phyloP scores from a whole-genome alignment of 495 filamentous ascomycete species.

The Terfezia claveryi region DNA sequence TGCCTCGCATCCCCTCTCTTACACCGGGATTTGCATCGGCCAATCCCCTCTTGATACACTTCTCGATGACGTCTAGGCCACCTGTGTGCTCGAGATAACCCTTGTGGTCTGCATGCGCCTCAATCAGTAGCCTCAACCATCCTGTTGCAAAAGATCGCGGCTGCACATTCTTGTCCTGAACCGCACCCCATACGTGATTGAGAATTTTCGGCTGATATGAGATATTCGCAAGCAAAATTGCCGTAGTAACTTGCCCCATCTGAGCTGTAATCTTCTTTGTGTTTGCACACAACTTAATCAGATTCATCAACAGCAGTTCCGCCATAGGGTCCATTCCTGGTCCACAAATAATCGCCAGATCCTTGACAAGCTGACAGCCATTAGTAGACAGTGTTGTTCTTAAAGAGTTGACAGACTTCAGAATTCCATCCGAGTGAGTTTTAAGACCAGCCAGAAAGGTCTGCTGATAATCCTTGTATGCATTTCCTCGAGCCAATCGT shows the following conservation, averaged over 20 bases:
- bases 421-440: slow-evolving; percentile 59
- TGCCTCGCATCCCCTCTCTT: slow-evolving; percentile 56
- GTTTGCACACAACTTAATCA: slow-evolving; percentile 66
- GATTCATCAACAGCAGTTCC: slow-evolving; percentile 68
- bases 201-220: slow-evolving; percentile 58
- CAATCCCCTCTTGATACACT: slow-evolving; percentile 68
- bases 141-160: slow-evolving; percentile 53
- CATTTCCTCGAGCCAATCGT: slow-evolving; percentile 62
- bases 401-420: slow-evolving; percentile 69
- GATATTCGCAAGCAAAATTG: slow-evolving; percentile 50
- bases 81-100: slow-evolving; percentile 61
- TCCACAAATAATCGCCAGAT: slow-evolving; percentile 54
- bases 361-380: slow-evolving; percentile 66
- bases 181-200: slow-evolving; percentile 59
- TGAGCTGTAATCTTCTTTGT: slow-evolving; percentile 81
- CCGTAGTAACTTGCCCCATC: slow-evolving; percentile 52
- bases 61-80: slow-evolving; percentile 59
- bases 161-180: slow-evolving; percentile 78
- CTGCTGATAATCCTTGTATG: slow-evolving; percentile 48
- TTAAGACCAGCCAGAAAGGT: slow-evolving; percentile 48
- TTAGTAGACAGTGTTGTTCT: slow-evolving; percentile 74
- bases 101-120: slow-evolving; percentile 57
- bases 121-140: slow-evolving; percentile 67
- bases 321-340: slow-evolving; percentile 69
- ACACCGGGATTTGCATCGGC: slow-evolving; percentile 72